Percentiles rank a stretch among this genome's conserved stretches.
These are phyloP conservation scores for Sphagnum contortum DNA, from an alignment of 225 moss, liverwort and hornwort genomes.

Conservation along the genomic window DNA sequence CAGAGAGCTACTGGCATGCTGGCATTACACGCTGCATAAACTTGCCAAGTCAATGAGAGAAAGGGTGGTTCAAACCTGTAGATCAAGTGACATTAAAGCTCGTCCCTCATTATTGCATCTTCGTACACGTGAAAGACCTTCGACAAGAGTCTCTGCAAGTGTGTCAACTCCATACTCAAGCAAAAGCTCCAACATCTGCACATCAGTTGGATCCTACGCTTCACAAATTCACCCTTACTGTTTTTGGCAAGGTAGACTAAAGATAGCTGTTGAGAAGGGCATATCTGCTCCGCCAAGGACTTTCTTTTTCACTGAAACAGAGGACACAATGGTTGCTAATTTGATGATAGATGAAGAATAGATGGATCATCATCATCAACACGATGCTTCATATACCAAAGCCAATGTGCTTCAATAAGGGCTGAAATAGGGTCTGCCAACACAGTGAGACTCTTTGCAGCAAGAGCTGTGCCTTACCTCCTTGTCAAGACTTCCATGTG, in stretches of 20 bases:
- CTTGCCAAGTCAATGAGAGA: too few relatives aligned
- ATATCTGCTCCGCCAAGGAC: too few relatives aligned
- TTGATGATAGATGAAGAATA: too few relatives aligned
- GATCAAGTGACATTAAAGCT: constrained; percentile 98
- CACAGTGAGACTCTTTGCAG: not conserved
- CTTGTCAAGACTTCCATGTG: constrained; percentile 46
- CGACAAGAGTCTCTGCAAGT: constrained; percentile 81
- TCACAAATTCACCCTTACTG: too few relatives aligned
- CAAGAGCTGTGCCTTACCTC: constrained; percentile 40
- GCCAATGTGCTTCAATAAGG: not conserved
- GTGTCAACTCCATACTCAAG: constrained; percentile 86
- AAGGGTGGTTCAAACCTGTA: constrained; percentile 47
- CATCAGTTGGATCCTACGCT: not conserved
- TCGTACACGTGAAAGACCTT: constrained; percentile 85
- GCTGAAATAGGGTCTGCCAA: too few relatives aligned
- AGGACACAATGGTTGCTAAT: too few relatives aligned
- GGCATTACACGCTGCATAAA: too few relatives aligned
- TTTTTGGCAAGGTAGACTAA: too few relatives aligned
- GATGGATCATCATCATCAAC: too few relatives aligned
- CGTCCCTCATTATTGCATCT: constrained; percentile 97
- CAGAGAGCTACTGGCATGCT: too few relatives aligned
- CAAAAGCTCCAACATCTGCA: constrained; percentile 80
- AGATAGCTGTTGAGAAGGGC: too few relatives aligned
- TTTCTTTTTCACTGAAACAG: too few relatives aligned
- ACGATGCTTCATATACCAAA: not conserved